Evolutionary conservation across 1,139 yeast genomes (phyloP), one percentile per base, ranked within the genome.

Genomic region (Yamadazyma conglobata): DNA sequence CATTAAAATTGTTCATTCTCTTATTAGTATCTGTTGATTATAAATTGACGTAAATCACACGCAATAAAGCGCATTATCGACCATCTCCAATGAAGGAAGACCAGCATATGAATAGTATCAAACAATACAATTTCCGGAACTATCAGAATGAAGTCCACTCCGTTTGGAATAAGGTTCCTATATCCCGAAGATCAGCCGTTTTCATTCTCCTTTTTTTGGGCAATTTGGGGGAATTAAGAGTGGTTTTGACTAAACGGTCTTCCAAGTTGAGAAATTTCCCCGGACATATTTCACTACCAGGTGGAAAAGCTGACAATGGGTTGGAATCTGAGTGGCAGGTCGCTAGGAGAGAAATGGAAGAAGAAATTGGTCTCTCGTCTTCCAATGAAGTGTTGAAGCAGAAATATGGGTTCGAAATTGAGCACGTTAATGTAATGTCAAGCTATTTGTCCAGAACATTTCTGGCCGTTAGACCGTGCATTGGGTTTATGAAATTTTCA

Each of bases 221-320:
- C 1, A 65, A 64, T 17, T 58, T 67, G 34, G 94, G 94, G 3
- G 94, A 86, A 46, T 56, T 87, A 16, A 55, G 91, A 31, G 91
- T 87, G 24, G 65, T 88, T 5, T 58, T 88, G 34, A 87, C 96
- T 2, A 80, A 81, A 47, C 59, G 96, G 40, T 79, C 94, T 9
- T 67, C 84, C 29, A 66, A 70, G 31, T 60, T 88, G 45, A 65
- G 79, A 27, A 74, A 73, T 33, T 88, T 86, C 56, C 83, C 94
- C 0, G 95, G 96, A 5, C 95, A 88, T 51, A 83, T 86, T 10
- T 83, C 95, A 4, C 62, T 88, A 13, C 96, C 96, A 3, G 96
- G 96, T 3, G 96, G 96, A 3, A 79, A 79, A 48, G 84, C 91
- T 5, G 95, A 87, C 51, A 53, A 47, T 26, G 75, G 69, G 0